phyloP scores from a whole-genome alignment of 768 basidiomycete species.

The Auricularia sp. region DNA sequence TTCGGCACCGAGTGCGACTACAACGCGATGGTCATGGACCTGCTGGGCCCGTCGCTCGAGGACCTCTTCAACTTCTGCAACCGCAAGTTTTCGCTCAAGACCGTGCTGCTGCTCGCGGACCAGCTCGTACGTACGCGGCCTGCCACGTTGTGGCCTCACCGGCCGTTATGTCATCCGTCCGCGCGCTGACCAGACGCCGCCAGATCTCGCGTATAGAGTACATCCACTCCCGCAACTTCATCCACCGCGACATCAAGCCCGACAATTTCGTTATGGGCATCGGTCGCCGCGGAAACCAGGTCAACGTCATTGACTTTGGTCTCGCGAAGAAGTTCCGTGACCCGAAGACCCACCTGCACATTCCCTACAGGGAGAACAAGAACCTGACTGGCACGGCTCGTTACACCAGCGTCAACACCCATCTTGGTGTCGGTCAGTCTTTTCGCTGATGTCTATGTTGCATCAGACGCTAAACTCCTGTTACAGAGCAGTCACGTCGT shows the following conservation, averaged over 20 bases:
- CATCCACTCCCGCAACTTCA: slow-evolving; percentile 88
- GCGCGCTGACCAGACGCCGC: slow-evolving; percentile 11
- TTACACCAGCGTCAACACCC: slow-evolving; percentile 99
- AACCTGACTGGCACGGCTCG: slow-evolving; percentile 97
- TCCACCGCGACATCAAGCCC: slow-evolving; percentile 96
- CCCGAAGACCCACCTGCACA: slow-evolving; percentile 98
- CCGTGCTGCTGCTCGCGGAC: slow-evolving; percentile 86
- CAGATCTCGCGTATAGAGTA: slow-evolving; percentile 94
- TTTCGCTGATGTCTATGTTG: not conserved
- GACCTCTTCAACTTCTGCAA: slow-evolving; percentile 86
- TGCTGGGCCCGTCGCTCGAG: slow-evolving; percentile 81
- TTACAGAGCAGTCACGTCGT: slow-evolving; percentile 80
- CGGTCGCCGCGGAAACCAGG: slow-evolving; percentile 97
- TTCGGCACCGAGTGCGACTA: slow-evolving; percentile 95
- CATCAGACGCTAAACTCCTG: not conserved
- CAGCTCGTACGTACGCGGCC: slow-evolving; percentile 60
- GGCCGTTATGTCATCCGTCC: slow-evolving; percentile 9
- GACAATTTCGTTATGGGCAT: slow-evolving; percentile 99
- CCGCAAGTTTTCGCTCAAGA: slow-evolving; percentile 88
- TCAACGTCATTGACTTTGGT: slow-evolving; percentile 97
- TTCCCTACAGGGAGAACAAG: slow-evolving; percentile 99
- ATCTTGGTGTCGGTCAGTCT: slow-evolving; percentile 64
- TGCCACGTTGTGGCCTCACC: not conserved
- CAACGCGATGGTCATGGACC: slow-evolving; percentile 98
- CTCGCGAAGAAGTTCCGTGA: slow-evolving; percentile 99